Evolutionary conservation across 805 yeast genomes (phyloP).

Genomic region (Metschnikowia cubensis): DNA sequence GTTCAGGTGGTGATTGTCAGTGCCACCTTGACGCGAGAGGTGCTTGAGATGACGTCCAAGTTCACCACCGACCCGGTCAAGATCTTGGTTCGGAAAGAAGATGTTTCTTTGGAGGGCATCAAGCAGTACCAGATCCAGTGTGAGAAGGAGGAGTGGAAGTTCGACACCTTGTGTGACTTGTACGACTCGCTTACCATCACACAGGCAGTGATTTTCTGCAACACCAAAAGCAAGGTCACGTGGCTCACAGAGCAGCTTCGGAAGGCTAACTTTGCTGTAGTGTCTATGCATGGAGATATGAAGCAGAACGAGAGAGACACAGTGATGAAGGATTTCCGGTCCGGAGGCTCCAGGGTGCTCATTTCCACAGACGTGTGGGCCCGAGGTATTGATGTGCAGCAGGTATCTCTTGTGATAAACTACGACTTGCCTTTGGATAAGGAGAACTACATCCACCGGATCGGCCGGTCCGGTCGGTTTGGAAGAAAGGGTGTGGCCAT

Average conservation of each 20-base stretch:
- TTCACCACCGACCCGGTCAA: constrained; percentile 93
- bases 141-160: constrained; percentile 90
- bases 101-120: constrained; percentile 89
- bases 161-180: constrained; percentile 89
- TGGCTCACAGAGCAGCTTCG: constrained; percentile 79
- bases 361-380: constrained; percentile 98
- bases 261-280: constrained; percentile 82
- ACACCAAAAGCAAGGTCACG: constrained; percentile 93
- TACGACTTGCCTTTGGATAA: constrained; percentile 90
- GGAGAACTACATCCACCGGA: constrained; percentile 95
- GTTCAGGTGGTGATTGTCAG: constrained; percentile 92
- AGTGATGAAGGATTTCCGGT: constrained; percentile 93
- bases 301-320: constrained; percentile 91
- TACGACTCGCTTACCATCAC: constrained; percentile 94
- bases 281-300: constrained; percentile 96
- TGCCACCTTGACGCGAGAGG: constrained; percentile 92
- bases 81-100: constrained; percentile 91
- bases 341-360: constrained; percentile 87
- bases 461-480: constrained; percentile 97
- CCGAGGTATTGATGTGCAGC: constrained; percentile 98
- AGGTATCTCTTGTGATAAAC: constrained; percentile 91
- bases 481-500: constrained; percentile 98
- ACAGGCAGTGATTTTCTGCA: constrained; percentile 97
- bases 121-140: constrained; percentile 88
- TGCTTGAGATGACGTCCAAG: constrained; percentile 84